Conservation (phyloP, 2,329 filamentous ascomycete genomes). For the Ophiostoma pallidulum region DNA sequence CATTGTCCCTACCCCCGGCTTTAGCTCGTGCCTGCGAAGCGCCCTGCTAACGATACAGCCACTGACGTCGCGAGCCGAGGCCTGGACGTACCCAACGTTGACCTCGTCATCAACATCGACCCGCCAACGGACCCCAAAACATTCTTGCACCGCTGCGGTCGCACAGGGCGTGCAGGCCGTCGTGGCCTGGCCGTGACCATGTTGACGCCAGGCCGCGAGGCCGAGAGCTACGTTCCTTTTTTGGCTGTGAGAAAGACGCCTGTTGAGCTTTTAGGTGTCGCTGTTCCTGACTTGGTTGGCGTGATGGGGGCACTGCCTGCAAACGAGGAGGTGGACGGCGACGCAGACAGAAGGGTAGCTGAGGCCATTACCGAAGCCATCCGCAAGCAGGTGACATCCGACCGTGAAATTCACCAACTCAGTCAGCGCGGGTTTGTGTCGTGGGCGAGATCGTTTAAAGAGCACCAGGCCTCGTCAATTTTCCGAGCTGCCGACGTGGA, state of each 20-base stretch:
- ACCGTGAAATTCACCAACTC: conserved; percentile 71
- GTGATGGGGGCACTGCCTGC: conserved; percentile 28
- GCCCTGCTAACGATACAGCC: conserved; percentile 8
- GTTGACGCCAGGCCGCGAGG: conserved; percentile 70
- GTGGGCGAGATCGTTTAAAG: conserved; percentile 85
- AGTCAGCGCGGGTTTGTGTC: conserved; percentile 87
- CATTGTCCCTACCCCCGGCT: no score
- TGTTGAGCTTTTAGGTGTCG: conserved; percentile 51
- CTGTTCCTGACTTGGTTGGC: conserved; percentile 40
- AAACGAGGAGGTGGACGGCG: conserved; percentile 6
- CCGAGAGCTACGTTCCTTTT: conserved; percentile 79
- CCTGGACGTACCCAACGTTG: conserved; percentile 83
- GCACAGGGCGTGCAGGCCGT: conserved; percentile 81
- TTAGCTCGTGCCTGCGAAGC: not conserved
- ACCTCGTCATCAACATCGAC: conserved; percentile 84
- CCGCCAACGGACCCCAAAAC: conserved; percentile 79
- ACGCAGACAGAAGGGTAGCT: conserved; percentile 40
- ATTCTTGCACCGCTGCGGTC: conserved; percentile 86
- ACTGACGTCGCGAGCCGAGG: conserved; percentile 87
- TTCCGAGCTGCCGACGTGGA: conserved; percentile 75
- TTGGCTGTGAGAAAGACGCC: conserved; percentile 81
- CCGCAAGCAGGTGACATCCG: conserved; percentile 34
- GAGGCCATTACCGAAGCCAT: conserved; percentile 24
- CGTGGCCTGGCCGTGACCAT: conserved; percentile 79
- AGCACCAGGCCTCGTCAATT: conserved; percentile 84